Conservation (phyloP, 176 grass and related monocot species). For the Avena insularis region DNA sequence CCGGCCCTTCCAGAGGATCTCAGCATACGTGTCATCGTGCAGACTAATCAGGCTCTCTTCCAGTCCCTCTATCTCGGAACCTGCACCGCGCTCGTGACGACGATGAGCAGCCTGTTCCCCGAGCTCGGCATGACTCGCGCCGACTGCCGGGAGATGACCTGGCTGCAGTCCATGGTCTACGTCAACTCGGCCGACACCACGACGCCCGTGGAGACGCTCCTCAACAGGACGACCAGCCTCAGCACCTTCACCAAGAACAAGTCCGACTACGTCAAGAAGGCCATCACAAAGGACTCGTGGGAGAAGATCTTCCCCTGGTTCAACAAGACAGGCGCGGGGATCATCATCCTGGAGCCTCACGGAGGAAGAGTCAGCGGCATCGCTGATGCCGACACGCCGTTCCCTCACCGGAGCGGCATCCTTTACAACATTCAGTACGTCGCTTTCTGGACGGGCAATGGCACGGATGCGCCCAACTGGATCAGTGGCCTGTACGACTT, state of each 20-base stretch:
- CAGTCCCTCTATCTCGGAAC: conserved; percentile 29
- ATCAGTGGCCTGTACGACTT: conserved; percentile 15
- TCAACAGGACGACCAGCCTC: background rate
- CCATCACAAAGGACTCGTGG: conserved; percentile 22
- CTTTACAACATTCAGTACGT: conserved; percentile 53
- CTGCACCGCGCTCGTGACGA: conserved; percentile 25
- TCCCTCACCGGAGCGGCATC: conserved; percentile 38
- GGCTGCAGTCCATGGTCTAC: background rate
- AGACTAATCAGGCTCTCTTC: background rate
- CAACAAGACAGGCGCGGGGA: background rate
- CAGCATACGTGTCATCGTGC: conserved; percentile 23
- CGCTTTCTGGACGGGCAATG: background rate
- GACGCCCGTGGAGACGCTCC: conserved; percentile 10
- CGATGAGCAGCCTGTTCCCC: conserved; percentile 33
- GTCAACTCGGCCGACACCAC: conserved; percentile 10
- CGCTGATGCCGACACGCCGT: conserved; percentile 7
- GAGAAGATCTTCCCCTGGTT: conserved; percentile 13
- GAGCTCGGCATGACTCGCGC: conserved; percentile 35
- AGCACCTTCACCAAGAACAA: conserved; percentile 21
- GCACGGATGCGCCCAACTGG: conserved; percentile 20
- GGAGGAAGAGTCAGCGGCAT: conserved; percentile 33
- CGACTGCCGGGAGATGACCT: no score
- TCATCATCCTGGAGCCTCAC: conserved; percentile 39
- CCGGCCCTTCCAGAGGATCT: conserved; percentile 15
- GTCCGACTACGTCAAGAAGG: conserved; percentile 41